These are phyloP conservation scores for Diaporthe sp. DNA, from an alignment of 2,329 filamentous ascomycete species.

Conservation along the genomic window DNA sequence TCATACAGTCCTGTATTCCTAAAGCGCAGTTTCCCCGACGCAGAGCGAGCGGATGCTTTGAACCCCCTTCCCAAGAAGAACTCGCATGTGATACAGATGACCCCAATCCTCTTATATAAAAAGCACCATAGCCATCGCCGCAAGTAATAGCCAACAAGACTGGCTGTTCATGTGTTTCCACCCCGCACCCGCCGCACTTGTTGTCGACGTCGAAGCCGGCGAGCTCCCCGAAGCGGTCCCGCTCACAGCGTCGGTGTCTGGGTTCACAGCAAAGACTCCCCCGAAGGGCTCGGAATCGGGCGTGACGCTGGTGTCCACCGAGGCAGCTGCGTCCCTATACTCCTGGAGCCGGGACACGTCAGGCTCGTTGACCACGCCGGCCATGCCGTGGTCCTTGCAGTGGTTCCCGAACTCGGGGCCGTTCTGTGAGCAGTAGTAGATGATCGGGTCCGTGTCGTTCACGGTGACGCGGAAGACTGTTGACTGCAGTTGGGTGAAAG, in stretches of 20 bases:
- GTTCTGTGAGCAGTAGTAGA: conserved; percentile 62
- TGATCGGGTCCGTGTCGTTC: conserved; percentile 57
- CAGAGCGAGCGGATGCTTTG: not conserved
- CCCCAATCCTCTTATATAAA: not conserved
- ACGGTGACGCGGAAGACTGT: conserved; percentile 60
- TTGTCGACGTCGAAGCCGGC: not conserved
- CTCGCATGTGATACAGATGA: not conserved
- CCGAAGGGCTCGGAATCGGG: conserved; percentile 29
- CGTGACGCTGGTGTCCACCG: conserved; percentile 9
- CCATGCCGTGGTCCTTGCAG: conserved; percentile 59
- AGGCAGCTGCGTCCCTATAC: conserved; percentile 45
- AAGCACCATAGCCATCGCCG: not conserved
- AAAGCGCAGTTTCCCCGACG: too few species aligned
- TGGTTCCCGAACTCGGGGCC: conserved; percentile 48
- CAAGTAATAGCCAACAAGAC: not conserved
- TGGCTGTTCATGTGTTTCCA: not conserved
- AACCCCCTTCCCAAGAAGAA: not conserved
- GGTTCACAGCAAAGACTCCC: conserved; percentile 33
- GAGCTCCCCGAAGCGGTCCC: conserved; percentile 19
- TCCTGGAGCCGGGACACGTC: conserved; percentile 30
- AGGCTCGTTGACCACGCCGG: conserved; percentile 59
- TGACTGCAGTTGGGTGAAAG: conserved; percentile 27
- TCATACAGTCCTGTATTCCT: not conserved
- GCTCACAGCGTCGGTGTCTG: conserved; percentile 19
- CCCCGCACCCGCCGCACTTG: not conserved